A percentile compares a stretch with the other conserved stretches of the same genome.
Evolutionary conservation across 1,139 yeast genomes (phyloP).

Genomic region (Trichomonascaceae sp.): DNA sequence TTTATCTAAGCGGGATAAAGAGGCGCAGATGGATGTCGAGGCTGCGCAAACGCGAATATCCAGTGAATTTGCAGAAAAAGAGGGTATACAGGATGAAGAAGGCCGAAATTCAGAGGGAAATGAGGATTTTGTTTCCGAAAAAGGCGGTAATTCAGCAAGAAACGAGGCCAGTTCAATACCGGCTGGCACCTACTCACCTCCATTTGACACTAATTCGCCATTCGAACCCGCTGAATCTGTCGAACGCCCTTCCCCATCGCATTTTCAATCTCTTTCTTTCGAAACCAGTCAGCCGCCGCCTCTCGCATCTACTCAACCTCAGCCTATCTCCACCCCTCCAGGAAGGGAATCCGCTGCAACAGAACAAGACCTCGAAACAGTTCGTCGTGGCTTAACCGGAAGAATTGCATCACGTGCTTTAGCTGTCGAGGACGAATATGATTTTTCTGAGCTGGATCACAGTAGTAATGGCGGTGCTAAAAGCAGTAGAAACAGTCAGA

Average conservation of each 20-base stretch:
- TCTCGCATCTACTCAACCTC: neutral
- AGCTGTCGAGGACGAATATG: neutral
- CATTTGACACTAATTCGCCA: neutral
- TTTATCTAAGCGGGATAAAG: conserved; percentile 6
- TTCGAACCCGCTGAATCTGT: neutral
- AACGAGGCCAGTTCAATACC: no score
- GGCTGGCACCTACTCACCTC: neutral
- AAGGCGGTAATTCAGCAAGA: neutral
- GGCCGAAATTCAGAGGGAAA: neutral
- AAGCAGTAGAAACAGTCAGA: neutral
- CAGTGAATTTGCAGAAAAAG: neutral
- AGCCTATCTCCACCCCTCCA: neutral
- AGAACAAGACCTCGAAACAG: neutral
- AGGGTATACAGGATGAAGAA: neutral
- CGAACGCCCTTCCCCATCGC: neutral
- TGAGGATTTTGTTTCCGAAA: no score
- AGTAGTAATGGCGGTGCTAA: neutral
- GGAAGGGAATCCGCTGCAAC: neutral
- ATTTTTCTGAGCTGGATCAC: neutral
- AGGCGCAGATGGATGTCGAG: neutral
- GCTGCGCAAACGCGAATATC: neutral
- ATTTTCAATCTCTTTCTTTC: neutral
- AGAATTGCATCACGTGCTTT: neutral
- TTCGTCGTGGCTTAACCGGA: neutral
- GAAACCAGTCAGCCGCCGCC: neutral